Conservation (phyloP, 352 stramenopile genomes). For the Phytophthora megakarya region DNA sequence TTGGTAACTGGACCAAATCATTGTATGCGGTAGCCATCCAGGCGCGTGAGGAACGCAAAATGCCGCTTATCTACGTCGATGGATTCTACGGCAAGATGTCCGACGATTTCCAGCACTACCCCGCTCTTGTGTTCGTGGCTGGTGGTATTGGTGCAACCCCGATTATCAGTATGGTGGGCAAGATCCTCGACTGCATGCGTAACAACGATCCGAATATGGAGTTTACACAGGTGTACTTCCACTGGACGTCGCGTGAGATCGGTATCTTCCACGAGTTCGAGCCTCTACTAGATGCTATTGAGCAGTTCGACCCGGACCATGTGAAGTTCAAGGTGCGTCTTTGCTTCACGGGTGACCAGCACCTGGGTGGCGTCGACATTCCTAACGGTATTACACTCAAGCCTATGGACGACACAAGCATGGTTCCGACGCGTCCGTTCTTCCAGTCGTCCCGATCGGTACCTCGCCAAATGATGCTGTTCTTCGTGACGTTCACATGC, state of each 20-base stretch:
- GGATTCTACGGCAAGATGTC: conserved; percentile 88
- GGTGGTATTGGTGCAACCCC: conserved; percentile 90
- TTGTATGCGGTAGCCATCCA: conserved; percentile 79
- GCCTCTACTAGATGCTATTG: conserved; percentile 74
- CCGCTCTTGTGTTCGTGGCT: conserved; percentile 75
- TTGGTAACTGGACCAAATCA: conserved; percentile 80
- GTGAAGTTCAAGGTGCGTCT: conserved; percentile 71
- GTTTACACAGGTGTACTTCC: conserved; percentile 81
- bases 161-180: conserved; percentile 87
- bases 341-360: conserved; percentile 83
- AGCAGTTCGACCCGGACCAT: conserved; percentile 75
- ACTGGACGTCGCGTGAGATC: conserved; percentile 85
- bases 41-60: conserved; percentile 74
- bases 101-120: conserved; percentile 83
- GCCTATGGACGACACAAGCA: conserved; percentile 83
- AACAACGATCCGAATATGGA: conserved; percentile 76
- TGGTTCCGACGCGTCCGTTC: conserved; percentile 77
- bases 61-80: conserved; percentile 84
- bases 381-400: conserved; percentile 79
- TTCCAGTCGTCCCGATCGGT: conserved; percentile 74
- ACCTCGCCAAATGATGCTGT: conserved; percentile 71
- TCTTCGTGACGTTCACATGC: conserved; percentile 81
- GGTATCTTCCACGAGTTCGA: conserved; percentile 89
- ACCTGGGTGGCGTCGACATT: conserved; percentile 72
- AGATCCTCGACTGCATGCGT: conserved; percentile 83